A percentile compares a stretch with the other conserved stretches of the same genome.
These are phyloP conservation scores for Chrysosphaeria jannelii DNA, from an alignment of 2,329 filamentous ascomycete species.

Conservation along the genomic window DNA sequence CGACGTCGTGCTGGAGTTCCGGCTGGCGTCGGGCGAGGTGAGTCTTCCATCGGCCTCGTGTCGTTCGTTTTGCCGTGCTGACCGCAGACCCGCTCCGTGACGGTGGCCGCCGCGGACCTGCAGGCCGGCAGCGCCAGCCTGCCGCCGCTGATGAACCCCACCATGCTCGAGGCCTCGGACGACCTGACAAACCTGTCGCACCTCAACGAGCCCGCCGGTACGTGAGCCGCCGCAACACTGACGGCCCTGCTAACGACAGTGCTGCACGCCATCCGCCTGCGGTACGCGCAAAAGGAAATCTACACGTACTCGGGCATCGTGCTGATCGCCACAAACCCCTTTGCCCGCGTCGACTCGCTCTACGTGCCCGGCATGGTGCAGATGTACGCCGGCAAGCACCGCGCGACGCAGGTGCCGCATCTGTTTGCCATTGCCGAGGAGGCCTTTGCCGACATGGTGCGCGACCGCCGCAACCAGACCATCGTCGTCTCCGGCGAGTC, in stretches of 20 bases:
- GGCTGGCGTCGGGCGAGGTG: slow-evolving; percentile 82
- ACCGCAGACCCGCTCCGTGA: slow-evolving; percentile 41
- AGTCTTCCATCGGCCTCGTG: slow-evolving; percentile 2
- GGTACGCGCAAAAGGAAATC: slow-evolving; percentile 95
- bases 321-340: slow-evolving; percentile 92
- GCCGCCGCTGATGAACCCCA: slow-evolving; percentile 88
- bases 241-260: slow-evolving; percentile 22
- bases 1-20: slow-evolving; percentile 68
- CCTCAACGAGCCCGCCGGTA: slow-evolving; percentile 93
- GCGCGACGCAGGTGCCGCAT: slow-evolving; percentile 89
- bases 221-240: slow-evolving; percentile 5
- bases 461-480: slow-evolving; percentile 86
- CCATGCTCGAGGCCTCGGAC: slow-evolving; percentile 94
- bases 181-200: slow-evolving; percentile 93
- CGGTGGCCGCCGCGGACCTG: slow-evolving; percentile 48
- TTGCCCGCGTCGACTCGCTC: slow-evolving; percentile 85
- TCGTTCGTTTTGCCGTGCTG: not conserved
- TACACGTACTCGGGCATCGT: slow-evolving; percentile 99
- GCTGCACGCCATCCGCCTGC: slow-evolving; percentile 84
- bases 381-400: slow-evolving; percentile 88
- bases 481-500: slow-evolving; percentile 98
- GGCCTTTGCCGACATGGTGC: slow-evolving; percentile 97
- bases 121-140: slow-evolving; percentile 49
- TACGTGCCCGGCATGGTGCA: slow-evolving; percentile 99
- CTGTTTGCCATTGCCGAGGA: slow-evolving; percentile 97